phyloP scores from a whole-genome alignment of 345 rosid species.

The Barbarea vulgaris region DNA sequence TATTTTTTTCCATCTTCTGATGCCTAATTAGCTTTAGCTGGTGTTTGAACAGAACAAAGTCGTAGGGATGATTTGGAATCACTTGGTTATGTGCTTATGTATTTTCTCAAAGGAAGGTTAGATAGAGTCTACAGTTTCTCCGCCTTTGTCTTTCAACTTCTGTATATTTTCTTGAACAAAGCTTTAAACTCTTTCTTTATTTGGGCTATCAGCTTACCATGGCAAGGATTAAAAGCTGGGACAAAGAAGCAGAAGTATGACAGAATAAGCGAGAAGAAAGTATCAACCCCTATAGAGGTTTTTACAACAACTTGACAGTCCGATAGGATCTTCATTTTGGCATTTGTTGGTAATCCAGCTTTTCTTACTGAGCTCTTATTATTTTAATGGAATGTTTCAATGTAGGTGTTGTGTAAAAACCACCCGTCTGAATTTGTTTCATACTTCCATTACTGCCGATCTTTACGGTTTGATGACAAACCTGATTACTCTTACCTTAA shows the following conservation, averaged over 20 bases:
- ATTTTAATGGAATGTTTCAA: constrained; percentile 1
- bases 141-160: neutral
- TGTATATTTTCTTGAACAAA: constrained; percentile 14
- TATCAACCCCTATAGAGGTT: constrained; percentile 80
- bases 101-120: constrained; percentile 86
- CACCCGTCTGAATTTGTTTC: constrained; percentile 72
- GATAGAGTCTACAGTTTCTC: neutral
- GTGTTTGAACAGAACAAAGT: constrained; percentile 68
- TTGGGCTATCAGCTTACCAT: constrained; percentile 64
- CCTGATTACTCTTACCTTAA: constrained; percentile 91
- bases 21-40: neutral
- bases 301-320: constrained; percentile 20
- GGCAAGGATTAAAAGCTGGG: constrained; percentile 90
- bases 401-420: constrained; percentile 69
- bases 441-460: constrained; percentile 83
- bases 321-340: neutral
- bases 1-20: neutral
- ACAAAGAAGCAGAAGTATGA: constrained; percentile 92
- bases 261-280: constrained; percentile 85
- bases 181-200: neutral
- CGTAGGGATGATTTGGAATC: constrained; percentile 93
- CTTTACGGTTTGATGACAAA: constrained; percentile 86
- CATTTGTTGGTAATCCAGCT: neutral
- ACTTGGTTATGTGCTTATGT: constrained; percentile 89
- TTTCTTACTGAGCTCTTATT: neutral